These are phyloP conservation scores for Sporisorium graminicola DNA, from an alignment of 1,284 basidiomycete species.

Conservation along the genomic window DNA sequence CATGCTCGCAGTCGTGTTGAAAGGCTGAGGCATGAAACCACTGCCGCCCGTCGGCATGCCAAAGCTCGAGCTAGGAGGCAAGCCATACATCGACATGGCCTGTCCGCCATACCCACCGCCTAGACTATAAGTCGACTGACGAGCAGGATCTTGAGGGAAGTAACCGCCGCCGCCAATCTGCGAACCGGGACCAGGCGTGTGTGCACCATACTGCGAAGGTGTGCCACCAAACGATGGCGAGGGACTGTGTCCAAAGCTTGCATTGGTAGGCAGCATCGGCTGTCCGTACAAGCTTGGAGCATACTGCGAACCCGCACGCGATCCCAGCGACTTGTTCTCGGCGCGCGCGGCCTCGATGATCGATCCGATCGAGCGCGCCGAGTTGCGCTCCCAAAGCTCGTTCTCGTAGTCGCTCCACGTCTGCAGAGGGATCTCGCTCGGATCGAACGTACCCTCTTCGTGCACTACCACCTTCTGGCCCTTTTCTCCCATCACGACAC, in stretches of 20 bases:
- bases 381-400: conserved; percentile 60
- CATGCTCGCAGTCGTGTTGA: conserved; percentile 44
- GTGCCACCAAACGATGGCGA: conserved; percentile 45
- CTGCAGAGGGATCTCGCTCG: conserved; percentile 94
- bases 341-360: conserved; percentile 58
- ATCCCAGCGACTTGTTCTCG: conserved; percentile 54
- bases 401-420: conserved; percentile 86
- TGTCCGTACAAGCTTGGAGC: conserved; percentile 56
- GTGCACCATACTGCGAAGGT: conserved; percentile 43
- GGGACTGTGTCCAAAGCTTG: conserved; percentile 55
- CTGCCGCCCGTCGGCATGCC: conserved; percentile 34
- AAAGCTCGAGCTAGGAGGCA: conserved; percentile 34
- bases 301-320: conserved; percentile 57
- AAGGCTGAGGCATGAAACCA: conserved; percentile 51
- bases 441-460: conserved; percentile 95
- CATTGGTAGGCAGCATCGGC: conserved; percentile 41
- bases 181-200: conserved; percentile 27
- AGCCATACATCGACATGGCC: conserved; percentile 60
- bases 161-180: conserved; percentile 40
- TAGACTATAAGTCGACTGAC: conserved; percentile 55
- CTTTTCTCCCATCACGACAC: conserved; percentile 91
- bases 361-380: conserved; percentile 54
- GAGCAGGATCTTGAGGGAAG: conserved; percentile 48
- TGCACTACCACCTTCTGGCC: conserved; percentile 88
- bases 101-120: conserved; percentile 54